These are phyloP conservation scores for Rhizoclosmatium globosum DNA, from an alignment of 192 early-diverging fungal species.

Conservation along the genomic window DNA sequence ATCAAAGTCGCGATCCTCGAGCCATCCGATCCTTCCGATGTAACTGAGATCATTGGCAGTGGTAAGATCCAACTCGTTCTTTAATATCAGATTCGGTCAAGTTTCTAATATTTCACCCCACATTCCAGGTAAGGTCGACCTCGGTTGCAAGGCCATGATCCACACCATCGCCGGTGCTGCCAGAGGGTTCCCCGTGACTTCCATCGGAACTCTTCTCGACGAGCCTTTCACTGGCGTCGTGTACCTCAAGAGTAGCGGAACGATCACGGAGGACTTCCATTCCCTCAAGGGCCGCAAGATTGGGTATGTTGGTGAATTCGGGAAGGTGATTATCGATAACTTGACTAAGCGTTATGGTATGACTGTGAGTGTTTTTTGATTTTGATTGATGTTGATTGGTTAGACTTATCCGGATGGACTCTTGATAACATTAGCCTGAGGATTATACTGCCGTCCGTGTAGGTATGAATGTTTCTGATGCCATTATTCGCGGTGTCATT, in stretches of 20 bases:
- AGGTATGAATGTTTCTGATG: slow-evolving; percentile 72
- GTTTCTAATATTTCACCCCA: not conserved
- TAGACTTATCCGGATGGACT: not conserved
- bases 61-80: not conserved
- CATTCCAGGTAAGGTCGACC: slow-evolving; percentile 59
- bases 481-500: slow-evolving; percentile 64
- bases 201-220: slow-evolving; percentile 70
- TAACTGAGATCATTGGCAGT: slow-evolving; percentile 68
- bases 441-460: slow-evolving; percentile 70
- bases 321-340: slow-evolving; percentile 71
- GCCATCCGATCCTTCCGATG: slow-evolving; percentile 70
- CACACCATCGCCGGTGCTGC: slow-evolving; percentile 75
- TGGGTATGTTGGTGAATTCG: slow-evolving; percentile 73
- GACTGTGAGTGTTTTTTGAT: slow-evolving; percentile 22
- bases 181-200: slow-evolving; percentile 68
- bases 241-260: slow-evolving; percentile 57
- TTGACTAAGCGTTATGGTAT: slow-evolving; percentile 64
- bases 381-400: too few species aligned
- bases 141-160: slow-evolving; percentile 76
- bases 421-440: not conserved
- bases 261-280: slow-evolving; percentile 65
- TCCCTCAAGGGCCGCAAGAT: slow-evolving; percentile 63
- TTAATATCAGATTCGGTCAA: not conserved
- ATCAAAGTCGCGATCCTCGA: slow-evolving; percentile 73
- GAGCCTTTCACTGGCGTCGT: slow-evolving; percentile 73